A percentile compares a stretch with the other conserved stretches of the same genome.
Conservation (phyloP, 2,329 filamentous ascomycete genomes). For the Fusarium scirpi region DNA sequence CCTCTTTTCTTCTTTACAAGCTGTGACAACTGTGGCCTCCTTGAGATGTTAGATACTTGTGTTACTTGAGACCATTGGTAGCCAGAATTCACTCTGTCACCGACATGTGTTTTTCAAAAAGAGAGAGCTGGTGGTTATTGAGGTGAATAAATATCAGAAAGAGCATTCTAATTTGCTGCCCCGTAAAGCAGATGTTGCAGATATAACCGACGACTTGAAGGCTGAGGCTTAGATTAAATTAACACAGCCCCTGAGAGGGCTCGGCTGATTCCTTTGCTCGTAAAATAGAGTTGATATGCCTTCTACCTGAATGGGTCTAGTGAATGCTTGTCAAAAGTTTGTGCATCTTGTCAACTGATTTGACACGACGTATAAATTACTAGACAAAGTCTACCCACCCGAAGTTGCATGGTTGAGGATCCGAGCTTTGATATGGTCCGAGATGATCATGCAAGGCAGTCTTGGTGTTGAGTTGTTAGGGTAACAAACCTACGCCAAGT, state of each 20-base stretch:
- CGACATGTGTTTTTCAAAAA: not conserved
- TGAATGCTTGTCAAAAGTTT: not conserved
- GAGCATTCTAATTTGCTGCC: not conserved
- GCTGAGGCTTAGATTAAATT: not conserved
- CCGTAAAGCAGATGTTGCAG: not conserved
- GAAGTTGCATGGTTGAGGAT: not conserved
- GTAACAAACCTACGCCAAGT: constrained; percentile 5
- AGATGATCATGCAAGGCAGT: constrained; percentile 2
- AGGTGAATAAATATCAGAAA: not conserved
- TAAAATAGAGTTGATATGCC: constrained; percentile 1
- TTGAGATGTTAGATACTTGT: not conserved
- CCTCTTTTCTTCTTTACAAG: not conserved
- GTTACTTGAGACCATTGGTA: not conserved
- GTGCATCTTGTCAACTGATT: not conserved
- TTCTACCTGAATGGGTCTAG: not conserved
- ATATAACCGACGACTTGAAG: not conserved
- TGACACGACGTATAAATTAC: not conserved
- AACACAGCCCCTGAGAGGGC: not conserved
- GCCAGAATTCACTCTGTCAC: not conserved
- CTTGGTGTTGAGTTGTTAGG: constrained; percentile 2
- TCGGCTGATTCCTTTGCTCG: not conserved
- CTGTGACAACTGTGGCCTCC: not conserved
- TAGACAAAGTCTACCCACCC: not conserved
- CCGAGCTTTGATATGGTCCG: not conserved
- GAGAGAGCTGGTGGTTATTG: not conserved